Base-by-base conservation (phyloP, 805 yeast species). In the Hanseniaspora pseudoguilliermondii region DNA sequence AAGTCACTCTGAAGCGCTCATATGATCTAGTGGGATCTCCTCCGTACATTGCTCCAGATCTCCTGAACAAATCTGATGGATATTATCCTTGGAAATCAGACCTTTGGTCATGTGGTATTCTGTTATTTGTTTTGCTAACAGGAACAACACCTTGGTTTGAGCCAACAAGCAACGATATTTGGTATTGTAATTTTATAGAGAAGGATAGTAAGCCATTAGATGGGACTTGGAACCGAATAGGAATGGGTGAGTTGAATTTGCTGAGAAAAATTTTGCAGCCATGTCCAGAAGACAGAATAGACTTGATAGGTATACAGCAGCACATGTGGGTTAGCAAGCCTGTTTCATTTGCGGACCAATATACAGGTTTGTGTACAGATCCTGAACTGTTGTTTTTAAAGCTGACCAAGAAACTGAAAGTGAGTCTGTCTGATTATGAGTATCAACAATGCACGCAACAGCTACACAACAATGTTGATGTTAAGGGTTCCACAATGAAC, bases 11-110 rank as follows among this genome's bases (percentile, higher is more conserved):
- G 4, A 75, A 76, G 43, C 73, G 70, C 40, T 75, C 81, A 41
- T 65, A 68, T 25, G 76, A 81, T 32, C 75, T 83, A 35, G 78
- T 88, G 66, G 85, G 91, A 0, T 81, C 86, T 1, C 84, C 86
- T 1, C 90, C 89, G 6, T 84, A 84, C 63, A 77, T 83, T 72
- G 91, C 93, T 0, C 93, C 93, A 1, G 93, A 84, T 62, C 75
- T 84, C 20, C 67, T 76, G 21, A 60, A 62, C 20, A 69, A 69
- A 3, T 15, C 8, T n/a, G 66, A 69, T 2, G 74, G 75, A 3
- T 84, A 84, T 61, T 80, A 77, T 47, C 80, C 87, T 0, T 79
- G 78, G 53, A 60, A 65, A 2, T 72, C 81, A 0, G 89, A 83
- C 66, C 66, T 82, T 18, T 83, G 89, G 90, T 81, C 87, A 0